These are phyloP conservation scores for Schoenoplectus triqueter DNA, from an alignment of 202 grass and related monocot genomes.

Conservation along the genomic window DNA sequence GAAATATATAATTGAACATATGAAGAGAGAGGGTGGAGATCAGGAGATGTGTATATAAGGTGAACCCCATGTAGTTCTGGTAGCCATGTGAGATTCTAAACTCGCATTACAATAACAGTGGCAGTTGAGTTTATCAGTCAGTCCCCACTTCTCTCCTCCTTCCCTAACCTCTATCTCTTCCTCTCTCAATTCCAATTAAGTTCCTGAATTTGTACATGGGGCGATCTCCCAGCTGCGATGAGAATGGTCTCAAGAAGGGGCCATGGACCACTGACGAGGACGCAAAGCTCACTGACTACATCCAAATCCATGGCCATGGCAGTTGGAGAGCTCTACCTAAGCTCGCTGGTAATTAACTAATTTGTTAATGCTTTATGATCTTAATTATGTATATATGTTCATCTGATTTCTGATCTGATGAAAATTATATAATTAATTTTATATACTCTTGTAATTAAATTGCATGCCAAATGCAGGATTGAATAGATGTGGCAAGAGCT, in stretches of 20 bases:
- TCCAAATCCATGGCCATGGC: slow-evolving; percentile 77
- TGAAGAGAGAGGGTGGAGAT: too few species aligned
- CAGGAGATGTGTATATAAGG: too few species aligned
- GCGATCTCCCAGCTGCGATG: slow-evolving; percentile 81
- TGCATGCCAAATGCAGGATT: slow-evolving; percentile 47
- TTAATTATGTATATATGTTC: neutral
- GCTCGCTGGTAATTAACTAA: slow-evolving; percentile 57
- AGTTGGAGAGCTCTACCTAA: slow-evolving; percentile 95
- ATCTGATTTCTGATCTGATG: neutral
- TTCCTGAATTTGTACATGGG: slow-evolving; percentile 57
- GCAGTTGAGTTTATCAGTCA: too few species aligned
- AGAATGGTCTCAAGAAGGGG: slow-evolving; percentile 95
- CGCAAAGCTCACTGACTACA: slow-evolving; percentile 68
- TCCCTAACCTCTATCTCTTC: too few species aligned
- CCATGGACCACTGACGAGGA: slow-evolving; percentile 95
- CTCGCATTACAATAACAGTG: neutral
- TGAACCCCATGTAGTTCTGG: too few species aligned
- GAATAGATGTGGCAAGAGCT: slow-evolving; percentile 97
- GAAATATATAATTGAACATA: too few species aligned
- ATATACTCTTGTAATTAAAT: neutral
- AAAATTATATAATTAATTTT: neutral
- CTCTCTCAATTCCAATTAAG: slow-evolving; percentile 20
- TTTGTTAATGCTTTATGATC: neutral
- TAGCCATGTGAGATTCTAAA: slow-evolving; percentile 1
- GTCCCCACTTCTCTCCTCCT: too few species aligned